Base-by-base conservation (phyloP, 2,329 filamentous ascomycete species). In the Trichoderma sp. region DNA sequence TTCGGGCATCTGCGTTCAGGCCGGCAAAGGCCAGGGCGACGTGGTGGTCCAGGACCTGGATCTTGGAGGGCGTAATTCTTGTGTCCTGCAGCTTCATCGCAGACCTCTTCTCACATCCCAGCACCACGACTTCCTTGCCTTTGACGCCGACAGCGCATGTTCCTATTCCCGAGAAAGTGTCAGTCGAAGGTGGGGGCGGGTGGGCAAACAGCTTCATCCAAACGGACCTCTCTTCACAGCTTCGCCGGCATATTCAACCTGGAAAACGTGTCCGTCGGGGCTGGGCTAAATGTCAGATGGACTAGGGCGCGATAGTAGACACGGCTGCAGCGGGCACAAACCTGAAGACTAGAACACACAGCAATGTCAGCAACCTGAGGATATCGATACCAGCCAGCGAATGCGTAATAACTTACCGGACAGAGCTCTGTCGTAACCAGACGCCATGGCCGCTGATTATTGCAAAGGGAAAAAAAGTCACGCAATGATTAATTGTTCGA, bases 41-140 rank as follows among this genome's bases (percentile, higher is more conserved):
- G 84, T 99, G 96, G 79, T 91, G 93, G 83, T 99, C 96, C 80
- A 99, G 90, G 75, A 98, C 90, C 78, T 95, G 94, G 83, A 99
- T 98, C 88, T 99, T 99, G 77, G 96, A 98, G 13, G 96, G 96
- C 34, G 96, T 99, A 84, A 99, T 99, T 81, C 96, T 92, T 72
- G 97, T 99, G 84, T 99, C 96, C 88, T 99, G 96, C 73, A 99
- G 91, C 86, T 99, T 99, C 93, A 99, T 98, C 39, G 96, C 96
- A 68, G 96, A 98, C 78, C 95, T 91, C 89, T 99, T 99, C 86
- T 99, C 96, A 84, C 96, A 99, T 78, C 96, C 96, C 64, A 99
- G 88, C 34, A 99, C 96, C 43, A 99, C 96, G 75, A 98, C 93
- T 82, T 97, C 93, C 78, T 89, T 88, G 78, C 96, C 96, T 86